Evolutionary conservation across 768 basidiomycete species (phyloP).

Genomic region (Boletus subcaerulescens): DNA sequence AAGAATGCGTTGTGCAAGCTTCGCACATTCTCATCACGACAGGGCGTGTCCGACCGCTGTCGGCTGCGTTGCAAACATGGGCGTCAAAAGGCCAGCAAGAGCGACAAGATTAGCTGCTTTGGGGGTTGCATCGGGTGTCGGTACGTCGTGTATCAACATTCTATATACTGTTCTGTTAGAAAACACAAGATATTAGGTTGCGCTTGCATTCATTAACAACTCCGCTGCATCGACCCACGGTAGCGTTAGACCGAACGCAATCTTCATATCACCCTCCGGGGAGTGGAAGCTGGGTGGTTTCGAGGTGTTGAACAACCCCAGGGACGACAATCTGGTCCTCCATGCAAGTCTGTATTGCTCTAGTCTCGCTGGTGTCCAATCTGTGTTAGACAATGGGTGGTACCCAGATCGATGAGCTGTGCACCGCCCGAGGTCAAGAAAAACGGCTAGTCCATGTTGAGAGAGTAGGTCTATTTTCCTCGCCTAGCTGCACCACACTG

Average conservation of each 20-base stretch:
- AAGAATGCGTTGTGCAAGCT: constrained; percentile 89
- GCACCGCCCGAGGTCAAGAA: constrained; percentile 88
- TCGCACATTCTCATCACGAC: constrained; percentile 93
- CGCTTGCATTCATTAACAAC: constrained; percentile 87
- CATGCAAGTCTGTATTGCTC: constrained; percentile 55
- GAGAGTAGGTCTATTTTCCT: constrained; percentile 56
- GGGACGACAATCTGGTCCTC: constrained; percentile 72
- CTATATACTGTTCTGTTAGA: neutral
- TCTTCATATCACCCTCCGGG: constrained; percentile 89
- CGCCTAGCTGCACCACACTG: neutral
- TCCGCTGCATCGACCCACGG: constrained; percentile 82
- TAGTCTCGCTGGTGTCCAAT: constrained; percentile 12
- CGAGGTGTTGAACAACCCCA: constrained; percentile 81
- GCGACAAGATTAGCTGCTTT: constrained; percentile 85
- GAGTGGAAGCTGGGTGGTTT: constrained; percentile 98
- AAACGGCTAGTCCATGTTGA: constrained; percentile 76
- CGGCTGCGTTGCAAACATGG: constrained; percentile 59
- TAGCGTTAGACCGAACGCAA: constrained; percentile 64
- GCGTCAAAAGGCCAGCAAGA: constrained; percentile 58
- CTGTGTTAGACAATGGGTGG: constrained; percentile 61
- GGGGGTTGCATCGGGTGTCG: constrained; percentile 90
- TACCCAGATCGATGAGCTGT: constrained; percentile 55
- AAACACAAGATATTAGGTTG: constrained; percentile 52
- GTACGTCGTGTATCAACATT: constrained; percentile 39
- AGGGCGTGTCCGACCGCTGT: constrained; percentile 82